phyloP scores from a whole-genome alignment of 2,329 filamentous ascomycete species.

The Neoscytalidium dimidiatum region DNA sequence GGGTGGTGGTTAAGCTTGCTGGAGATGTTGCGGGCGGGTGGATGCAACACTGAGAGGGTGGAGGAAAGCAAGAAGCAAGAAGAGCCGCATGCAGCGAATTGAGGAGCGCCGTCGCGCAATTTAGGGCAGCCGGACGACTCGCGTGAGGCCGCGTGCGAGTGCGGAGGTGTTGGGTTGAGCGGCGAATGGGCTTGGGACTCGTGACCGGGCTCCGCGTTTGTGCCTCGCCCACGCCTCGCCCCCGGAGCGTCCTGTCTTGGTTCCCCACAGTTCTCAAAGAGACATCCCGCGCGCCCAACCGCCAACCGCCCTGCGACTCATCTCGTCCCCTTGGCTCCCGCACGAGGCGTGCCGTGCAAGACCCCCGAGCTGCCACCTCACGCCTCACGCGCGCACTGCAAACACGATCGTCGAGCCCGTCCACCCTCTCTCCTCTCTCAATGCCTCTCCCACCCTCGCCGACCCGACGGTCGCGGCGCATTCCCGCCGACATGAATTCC shows the following conservation, averaged over 20 bases:
- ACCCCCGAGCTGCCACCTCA: neutral
- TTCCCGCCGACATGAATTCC: no score
- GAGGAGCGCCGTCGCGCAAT: neutral
- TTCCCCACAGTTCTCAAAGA: no score
- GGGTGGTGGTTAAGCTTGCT: slow-evolving; percentile 2
- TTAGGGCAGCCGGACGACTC: neutral
- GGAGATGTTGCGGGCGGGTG: neutral
- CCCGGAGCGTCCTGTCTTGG: neutral
- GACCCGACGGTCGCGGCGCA: no score
- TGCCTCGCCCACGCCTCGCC: neutral
- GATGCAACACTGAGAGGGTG: neutral
- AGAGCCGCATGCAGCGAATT: neutral
- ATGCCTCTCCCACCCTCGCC: no score
- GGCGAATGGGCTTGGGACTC: neutral
- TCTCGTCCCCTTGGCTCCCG: neutral
- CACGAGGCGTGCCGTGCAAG: neutral
- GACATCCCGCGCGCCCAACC: neutral
- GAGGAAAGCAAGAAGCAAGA: neutral
- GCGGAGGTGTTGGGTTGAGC: slow-evolving; percentile 15
- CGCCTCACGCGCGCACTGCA: neutral
- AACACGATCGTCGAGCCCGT: no score
- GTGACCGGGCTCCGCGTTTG: slow-evolving; percentile 1
- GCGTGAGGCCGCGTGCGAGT: slow-evolving; percentile 5
- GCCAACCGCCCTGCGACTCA: neutral
- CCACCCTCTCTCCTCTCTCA: no score